Evolutionary conservation across 306 rosid genomes (phyloP).

Genomic region (Cicer bijugum): DNA sequence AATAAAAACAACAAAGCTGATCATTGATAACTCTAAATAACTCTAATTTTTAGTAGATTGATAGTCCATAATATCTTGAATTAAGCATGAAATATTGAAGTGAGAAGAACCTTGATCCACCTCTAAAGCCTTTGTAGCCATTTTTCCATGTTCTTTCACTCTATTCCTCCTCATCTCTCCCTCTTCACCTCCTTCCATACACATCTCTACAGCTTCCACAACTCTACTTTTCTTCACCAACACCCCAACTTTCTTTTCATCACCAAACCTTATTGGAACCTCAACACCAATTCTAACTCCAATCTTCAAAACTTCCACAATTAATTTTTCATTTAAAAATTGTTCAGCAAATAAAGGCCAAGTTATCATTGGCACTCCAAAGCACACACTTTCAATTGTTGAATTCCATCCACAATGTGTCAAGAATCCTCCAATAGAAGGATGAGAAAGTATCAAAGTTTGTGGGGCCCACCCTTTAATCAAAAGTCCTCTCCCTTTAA

Average conservation of each 20-base stretch:
- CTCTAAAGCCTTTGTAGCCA: slow-evolving; percentile 55
- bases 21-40: background rate
- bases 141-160: slow-evolving; percentile 55
- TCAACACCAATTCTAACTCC: slow-evolving; percentile 74
- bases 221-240: slow-evolving; percentile 58
- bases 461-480: slow-evolving; percentile 88
- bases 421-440: slow-evolving; percentile 65
- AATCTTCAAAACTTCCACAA: slow-evolving; percentile 60
- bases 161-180: slow-evolving; percentile 55
- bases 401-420: slow-evolving; percentile 91
- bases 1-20: background rate
- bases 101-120: slow-evolving; percentile 62
- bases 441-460: slow-evolving; percentile 61
- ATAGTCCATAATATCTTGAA: slow-evolving; percentile 52
- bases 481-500: slow-evolving; percentile 67
- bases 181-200: slow-evolving; percentile 63
- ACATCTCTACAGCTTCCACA: slow-evolving; percentile 53
- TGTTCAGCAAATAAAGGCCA: slow-evolving; percentile 85
- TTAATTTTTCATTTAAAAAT: slow-evolving; percentile 66
- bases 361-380: slow-evolving; percentile 72
- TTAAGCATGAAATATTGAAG: slow-evolving; percentile 52
- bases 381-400: slow-evolving; percentile 59
- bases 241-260: slow-evolving; percentile 66
- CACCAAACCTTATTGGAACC: slow-evolving; percentile 72
- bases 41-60: background rate